Base-by-base conservation (phyloP, 768 basidiomycete genomes). In the Porphyrellus cyaneotinctus region DNA sequence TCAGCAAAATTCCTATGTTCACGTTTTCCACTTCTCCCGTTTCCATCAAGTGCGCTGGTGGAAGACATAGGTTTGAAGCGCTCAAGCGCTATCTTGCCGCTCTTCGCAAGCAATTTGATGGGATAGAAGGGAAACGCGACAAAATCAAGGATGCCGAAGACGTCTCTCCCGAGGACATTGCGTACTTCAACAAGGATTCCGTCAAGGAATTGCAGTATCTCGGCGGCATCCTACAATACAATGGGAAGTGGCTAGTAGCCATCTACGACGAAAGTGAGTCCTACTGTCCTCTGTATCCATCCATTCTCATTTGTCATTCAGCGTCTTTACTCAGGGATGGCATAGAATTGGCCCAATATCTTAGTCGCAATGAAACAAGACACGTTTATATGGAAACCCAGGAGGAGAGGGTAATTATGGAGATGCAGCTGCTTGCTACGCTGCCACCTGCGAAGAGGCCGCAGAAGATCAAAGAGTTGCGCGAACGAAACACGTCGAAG, bases 381-480 rank as follows among this genome's bases (percentile, higher is more conserved):
- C 54, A 58, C 14, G 51, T 58, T 0, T 58, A 58, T 12, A 58
- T 58, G 57, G 54, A 58, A 15, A 58, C 54, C 2, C 38, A 46
- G 0, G 57, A 58, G 14, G 54, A 58, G 4, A 12, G 3, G 1
- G 32, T 56, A 1, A 37, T 58, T 0, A 58, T 58, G 57, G 53
- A 58, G 13, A 51, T 58, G 0, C 57, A 58, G 6, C 41, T 28
- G 24, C 42, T 41, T 12, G 39, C 23, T 15, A 24, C 23, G 1
- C 39, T 41, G 6, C 22, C 10, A 12, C 22, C 12, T 10, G 39
- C 1, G 4, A 24, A 41, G 14, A 41, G 39, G 14, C 3, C 39
- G 5, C n/a, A 41, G n/a, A 23, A n/a, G 23, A 18, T 41, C 7
- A 41, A 24, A 22, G 39, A 41, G 3, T 39, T 37, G 36, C 36